Conservation (phyloP, 1,284 basidiomycete species). For the Takashimella koratensis region DNA sequence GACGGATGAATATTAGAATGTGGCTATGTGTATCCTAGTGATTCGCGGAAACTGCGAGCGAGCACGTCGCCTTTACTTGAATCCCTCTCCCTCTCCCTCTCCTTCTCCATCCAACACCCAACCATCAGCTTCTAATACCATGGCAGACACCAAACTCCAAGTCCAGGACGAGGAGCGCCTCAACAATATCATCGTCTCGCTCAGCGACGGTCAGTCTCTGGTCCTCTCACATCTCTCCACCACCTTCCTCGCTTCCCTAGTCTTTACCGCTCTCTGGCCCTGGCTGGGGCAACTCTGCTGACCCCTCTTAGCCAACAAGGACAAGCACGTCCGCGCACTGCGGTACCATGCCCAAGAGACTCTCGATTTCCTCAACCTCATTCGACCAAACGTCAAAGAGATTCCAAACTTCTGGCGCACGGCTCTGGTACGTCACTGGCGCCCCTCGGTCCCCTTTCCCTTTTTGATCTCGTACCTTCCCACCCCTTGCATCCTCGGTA, state of each 20-base stretch:
- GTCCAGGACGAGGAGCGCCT: not conserved
- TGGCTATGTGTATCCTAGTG: too few relatives aligned
- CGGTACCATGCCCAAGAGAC: slow-evolving; percentile 29
- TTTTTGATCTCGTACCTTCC: not conserved
- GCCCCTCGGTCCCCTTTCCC: not conserved
- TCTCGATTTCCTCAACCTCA: slow-evolving; percentile 20
- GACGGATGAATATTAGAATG: too few relatives aligned
- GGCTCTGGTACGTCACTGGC: slow-evolving; percentile 26
- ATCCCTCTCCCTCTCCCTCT: too few relatives aligned
- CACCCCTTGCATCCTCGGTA: not conserved
- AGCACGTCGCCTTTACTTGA: too few relatives aligned
- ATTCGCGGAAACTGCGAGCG: too few relatives aligned
- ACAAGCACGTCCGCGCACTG: slow-evolving; percentile 29
- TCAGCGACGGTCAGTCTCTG: not conserved
- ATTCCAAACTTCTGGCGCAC: slow-evolving; percentile 39
- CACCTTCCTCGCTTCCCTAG: not conserved
- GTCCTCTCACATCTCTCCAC: too few relatives aligned
- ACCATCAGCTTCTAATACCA: too few relatives aligned
- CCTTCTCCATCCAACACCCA: too few relatives aligned
- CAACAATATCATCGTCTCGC: not conserved
- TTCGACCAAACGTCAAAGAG: slow-evolving; percentile 33
- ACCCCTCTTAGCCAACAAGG: slow-evolving; percentile 10
- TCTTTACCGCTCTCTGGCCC: not conserved
- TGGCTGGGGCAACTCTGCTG: not conserved
- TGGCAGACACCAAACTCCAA: not conserved